These are phyloP conservation scores for Aspergillus awamori DNA, from an alignment of 2,329 filamentous ascomycete genomes.

Conservation along the genomic window DNA sequence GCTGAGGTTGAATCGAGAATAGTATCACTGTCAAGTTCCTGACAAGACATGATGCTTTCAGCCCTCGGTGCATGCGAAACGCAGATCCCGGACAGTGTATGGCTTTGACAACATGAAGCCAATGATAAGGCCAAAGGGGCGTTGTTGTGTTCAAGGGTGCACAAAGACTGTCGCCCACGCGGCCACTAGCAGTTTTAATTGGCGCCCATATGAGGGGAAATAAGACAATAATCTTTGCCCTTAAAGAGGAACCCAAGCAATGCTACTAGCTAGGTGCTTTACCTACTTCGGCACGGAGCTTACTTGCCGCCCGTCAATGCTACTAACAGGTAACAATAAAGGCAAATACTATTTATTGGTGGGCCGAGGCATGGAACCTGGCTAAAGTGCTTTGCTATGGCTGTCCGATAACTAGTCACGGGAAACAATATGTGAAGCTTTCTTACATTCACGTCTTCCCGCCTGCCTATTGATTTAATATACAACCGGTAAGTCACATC, in stretches of 20 bases:
- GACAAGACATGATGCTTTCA: conserved; percentile 24
- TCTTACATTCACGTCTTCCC: neutral
- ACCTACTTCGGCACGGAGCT: neutral
- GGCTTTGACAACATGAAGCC: neutral
- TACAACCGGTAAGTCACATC: neutral
- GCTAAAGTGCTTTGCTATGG: neutral
- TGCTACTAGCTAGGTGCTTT: neutral
- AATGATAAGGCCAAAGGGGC: neutral
- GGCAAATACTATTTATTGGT: neutral
- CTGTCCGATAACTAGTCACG: neutral
- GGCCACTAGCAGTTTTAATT: no score
- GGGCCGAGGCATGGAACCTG: no score
- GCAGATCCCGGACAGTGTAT: neutral
- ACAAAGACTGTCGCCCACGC: no score
- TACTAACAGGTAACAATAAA: neutral
- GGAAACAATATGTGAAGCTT: neutral
- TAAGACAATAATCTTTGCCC: no score
- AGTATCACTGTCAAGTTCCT: conserved; percentile 21
- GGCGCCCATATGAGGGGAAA: no score
- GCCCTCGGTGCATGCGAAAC: neutral
- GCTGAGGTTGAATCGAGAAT: conserved; percentile 14
- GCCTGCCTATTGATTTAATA: neutral
- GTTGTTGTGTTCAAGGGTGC: neutral
- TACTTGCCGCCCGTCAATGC: neutral
- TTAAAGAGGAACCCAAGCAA: no score